Conservation (phyloP, 495 filamentous ascomycete genomes). For the Podospora anserina region DNA sequence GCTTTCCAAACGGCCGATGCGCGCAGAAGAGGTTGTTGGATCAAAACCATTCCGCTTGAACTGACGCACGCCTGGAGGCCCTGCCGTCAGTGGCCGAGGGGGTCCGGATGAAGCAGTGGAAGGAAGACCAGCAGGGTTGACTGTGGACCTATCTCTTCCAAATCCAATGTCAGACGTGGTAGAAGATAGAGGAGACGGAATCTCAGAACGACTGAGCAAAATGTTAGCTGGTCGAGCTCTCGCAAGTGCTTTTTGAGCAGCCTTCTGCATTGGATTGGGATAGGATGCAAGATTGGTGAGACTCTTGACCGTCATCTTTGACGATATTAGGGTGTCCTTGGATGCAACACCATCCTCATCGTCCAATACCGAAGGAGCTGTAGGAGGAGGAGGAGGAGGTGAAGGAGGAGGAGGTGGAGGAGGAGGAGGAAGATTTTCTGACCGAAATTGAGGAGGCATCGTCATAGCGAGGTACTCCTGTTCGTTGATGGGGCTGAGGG, state of each 20-base stretch:
- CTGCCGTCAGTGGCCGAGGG: conserved; percentile 45
- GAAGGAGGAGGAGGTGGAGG: not conserved
- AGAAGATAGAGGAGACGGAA: conserved; percentile 14
- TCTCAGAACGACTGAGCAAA: conserved; percentile 13
- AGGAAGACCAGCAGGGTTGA: conserved; percentile 4
- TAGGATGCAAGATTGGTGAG: conserved; percentile 46
- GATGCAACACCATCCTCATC: conserved; percentile 25
- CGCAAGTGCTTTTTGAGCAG: conserved; percentile 40
- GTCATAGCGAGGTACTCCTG: conserved; percentile 22
- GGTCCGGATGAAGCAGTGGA: conserved; percentile 34
- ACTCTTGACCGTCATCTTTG: conserved; percentile 37
- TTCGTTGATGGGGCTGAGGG: conserved; percentile 33
- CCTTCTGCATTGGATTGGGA: conserved; percentile 45
- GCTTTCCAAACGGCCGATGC: not conserved
- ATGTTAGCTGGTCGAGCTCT: conserved; percentile 30
- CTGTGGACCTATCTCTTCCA: conserved; percentile 9
- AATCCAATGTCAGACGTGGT: conserved; percentile 9
- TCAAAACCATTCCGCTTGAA: not conserved
- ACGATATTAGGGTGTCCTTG: conserved; percentile 27
- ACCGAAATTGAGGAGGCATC: conserved; percentile 19
- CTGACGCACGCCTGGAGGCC: conserved; percentile 45
- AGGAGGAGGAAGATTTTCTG: conserved; percentile 25
- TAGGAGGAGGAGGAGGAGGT: conserved; percentile 8
- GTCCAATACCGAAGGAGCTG: conserved; percentile 13
- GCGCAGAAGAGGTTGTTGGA: not conserved